Conservation (phyloP, 352 stramenopile genomes). For the Phytopythium aichiense region DNA sequence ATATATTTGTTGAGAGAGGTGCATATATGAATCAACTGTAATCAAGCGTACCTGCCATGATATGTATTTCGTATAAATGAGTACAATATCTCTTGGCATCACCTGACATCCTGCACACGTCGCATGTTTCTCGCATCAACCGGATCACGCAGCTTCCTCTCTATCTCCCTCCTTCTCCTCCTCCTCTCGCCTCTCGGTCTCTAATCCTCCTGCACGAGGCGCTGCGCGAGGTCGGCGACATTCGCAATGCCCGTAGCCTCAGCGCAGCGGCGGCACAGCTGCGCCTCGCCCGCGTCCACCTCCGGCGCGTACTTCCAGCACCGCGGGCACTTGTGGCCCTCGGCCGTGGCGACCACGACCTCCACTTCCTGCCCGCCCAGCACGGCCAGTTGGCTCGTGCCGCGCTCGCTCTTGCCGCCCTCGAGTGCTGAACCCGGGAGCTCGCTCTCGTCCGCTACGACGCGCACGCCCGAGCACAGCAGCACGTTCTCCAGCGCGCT, state of each 20-base stretch:
- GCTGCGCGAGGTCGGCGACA: slow-evolving; percentile 40
- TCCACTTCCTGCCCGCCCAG: slow-evolving; percentile 38
- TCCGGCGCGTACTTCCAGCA: slow-evolving; percentile 84
- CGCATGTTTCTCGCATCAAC: no score
- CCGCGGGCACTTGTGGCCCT: slow-evolving; percentile 82
- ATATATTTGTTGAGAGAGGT: not conserved
- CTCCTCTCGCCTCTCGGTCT: not conserved
- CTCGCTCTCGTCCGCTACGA: slow-evolving; percentile 33
- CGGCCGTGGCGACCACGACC: slow-evolving; percentile 52
- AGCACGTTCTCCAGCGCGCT: slow-evolving; percentile 73
- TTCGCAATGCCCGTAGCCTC: slow-evolving; percentile 39
- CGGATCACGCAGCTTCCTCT: no score
- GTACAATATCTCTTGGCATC: no score
- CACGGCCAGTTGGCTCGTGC: slow-evolving; percentile 23
- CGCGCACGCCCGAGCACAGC: slow-evolving; percentile 55
- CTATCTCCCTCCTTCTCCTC: not conserved
- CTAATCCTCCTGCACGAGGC: slow-evolving; percentile 36
- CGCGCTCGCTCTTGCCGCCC: slow-evolving; percentile 27
- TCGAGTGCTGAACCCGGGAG: slow-evolving; percentile 17
- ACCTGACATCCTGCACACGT: no score
- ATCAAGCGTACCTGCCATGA: no score
- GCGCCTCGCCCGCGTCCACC: slow-evolving; percentile 47
- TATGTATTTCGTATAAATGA: no score
- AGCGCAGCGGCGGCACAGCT: slow-evolving; percentile 53
- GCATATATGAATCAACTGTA: no score